phyloP scores from a whole-genome alignment of 495 filamentous ascomycete species.

The Talaromyces ruber region DNA sequence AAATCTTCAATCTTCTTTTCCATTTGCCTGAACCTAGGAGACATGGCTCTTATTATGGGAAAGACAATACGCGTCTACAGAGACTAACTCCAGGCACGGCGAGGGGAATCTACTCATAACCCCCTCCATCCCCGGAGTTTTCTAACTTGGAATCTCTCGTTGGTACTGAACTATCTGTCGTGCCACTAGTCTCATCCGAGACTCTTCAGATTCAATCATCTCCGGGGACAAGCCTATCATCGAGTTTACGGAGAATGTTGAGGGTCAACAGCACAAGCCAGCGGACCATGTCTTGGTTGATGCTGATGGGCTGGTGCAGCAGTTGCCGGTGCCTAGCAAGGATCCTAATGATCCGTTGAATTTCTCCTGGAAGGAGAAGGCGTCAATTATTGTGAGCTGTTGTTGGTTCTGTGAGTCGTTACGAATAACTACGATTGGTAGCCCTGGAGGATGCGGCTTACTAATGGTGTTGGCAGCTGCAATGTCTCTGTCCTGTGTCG shows the following conservation, averaged over 20 bases:
- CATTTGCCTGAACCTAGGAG: neutral
- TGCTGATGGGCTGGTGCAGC: slow-evolving; percentile 16
- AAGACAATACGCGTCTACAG: neutral
- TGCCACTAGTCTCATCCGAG: neutral
- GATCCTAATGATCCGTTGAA: slow-evolving; percentile 31
- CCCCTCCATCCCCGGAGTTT: neutral
- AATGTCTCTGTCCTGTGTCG: slow-evolving; percentile 25
- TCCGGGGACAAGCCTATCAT: slow-evolving; percentile 11
- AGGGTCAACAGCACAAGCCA: neutral
- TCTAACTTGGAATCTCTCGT: neutral
- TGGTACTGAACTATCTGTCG: neutral
- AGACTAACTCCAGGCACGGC: neutral
- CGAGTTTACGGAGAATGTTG: slow-evolving; percentile 17
- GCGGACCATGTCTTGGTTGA: slow-evolving; percentile 15
- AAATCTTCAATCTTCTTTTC: neutral
- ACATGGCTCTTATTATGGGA: neutral
- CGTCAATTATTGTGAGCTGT: slow-evolving; percentile 21
- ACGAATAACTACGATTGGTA: neutral
- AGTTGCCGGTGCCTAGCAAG: slow-evolving; percentile 21
- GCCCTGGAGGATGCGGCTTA: neutral
- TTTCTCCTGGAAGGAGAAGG: slow-evolving; percentile 23
- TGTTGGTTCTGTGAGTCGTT: slow-evolving; percentile 28
- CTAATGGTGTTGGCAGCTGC: slow-evolving; percentile 11
- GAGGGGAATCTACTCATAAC: neutral
- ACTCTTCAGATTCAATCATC: neutral